A percentile compares a stretch with the other conserved stretches of the same genome.
Evolutionary conservation across 2,329 filamentous ascomycete genomes (phyloP).

Genomic region (Cadophora luteo-olivacea): DNA sequence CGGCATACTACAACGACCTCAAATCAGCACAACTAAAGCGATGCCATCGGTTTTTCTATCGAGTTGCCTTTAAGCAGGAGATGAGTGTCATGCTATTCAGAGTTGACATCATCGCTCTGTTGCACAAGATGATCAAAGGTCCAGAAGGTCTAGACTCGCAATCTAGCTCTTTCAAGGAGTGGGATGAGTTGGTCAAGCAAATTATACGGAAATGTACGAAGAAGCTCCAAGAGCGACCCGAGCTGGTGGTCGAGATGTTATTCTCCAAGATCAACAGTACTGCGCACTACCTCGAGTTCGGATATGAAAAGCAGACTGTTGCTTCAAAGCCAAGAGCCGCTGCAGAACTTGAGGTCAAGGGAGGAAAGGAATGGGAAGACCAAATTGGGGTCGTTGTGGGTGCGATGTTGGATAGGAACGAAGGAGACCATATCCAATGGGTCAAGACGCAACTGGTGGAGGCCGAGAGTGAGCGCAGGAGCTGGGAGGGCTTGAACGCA

Average conservation of each 20-base stretch:
- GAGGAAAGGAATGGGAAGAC: slow-evolving; percentile 67
- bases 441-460: slow-evolving; percentile 73
- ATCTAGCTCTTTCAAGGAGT: slow-evolving; percentile 78
- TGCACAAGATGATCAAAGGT: slow-evolving; percentile 92
- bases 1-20: slow-evolving; percentile 81
- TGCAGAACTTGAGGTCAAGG: slow-evolving; percentile 83
- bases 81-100: slow-evolving; percentile 88
- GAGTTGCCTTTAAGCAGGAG: slow-evolving; percentile 93
- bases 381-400: slow-evolving; percentile 81
- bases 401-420: slow-evolving; percentile 79
- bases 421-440: slow-evolving; percentile 81
- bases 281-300: slow-evolving; percentile 87
- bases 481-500: slow-evolving; percentile 77
- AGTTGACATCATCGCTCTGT: slow-evolving; percentile 86
- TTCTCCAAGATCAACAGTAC: slow-evolving; percentile 91
- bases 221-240: slow-evolving; percentile 84
- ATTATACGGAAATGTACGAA: slow-evolving; percentile 82
- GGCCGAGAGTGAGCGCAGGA: slow-evolving; percentile 74
- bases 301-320: slow-evolving; percentile 80
- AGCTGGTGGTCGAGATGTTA: slow-evolving; percentile 87
- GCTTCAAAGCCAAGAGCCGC: slow-evolving; percentile 71
- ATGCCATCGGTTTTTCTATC: slow-evolving; percentile 91
- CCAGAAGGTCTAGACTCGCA: slow-evolving; percentile 75
- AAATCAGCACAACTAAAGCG: slow-evolving; percentile 83
- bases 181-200: slow-evolving; percentile 88